Base-by-base conservation (phyloP, 768 basidiomycete genomes). In the Termitomyces sp. region DNA sequence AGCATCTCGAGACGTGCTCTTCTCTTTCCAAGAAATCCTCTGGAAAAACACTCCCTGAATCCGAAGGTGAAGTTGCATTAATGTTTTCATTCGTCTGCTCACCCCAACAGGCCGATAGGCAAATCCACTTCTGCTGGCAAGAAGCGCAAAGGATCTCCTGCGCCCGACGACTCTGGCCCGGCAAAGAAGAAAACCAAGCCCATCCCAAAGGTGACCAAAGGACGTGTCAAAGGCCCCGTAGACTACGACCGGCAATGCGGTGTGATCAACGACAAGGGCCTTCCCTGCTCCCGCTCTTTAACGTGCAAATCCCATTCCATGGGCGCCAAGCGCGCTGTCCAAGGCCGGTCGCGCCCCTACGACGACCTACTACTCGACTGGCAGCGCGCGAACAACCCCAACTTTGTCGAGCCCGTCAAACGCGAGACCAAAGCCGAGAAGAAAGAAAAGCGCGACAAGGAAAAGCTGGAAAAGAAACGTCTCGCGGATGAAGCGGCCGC, bases 251-350 rank as follows among this genome's bases (percentile, higher is more conserved):
- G 84, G 59, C 95, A 97, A 65, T 98, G 96, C 68, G 95, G 96
- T 55, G 96, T 98, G 40, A 96, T 97, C 72, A 98, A 96, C 76
- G 95, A 96, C 76, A 97, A 97, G 74, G 84, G 84, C 48, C 77
- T 94, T 7, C 94, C 93, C 0, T 99, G 96, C 71, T 94, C 94
- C 13, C 91, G 96, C 32, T 94, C 94, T 7, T 83, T 99, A 40
- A 98, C 96, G 0, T 99, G 96, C 79, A 99, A 99, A 75, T 94
- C 96, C 6, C 96, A 99, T 71, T 90, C 93, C 2, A 96, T 99
- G 89, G 94, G 94, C 15, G 91, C 94, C 12, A 99, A 99, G 74
- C 90, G 96, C 18, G 86, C 91, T 9, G 96, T 99, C 1, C 83
- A 84, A 63, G 93, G 93, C 38, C 92, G 96, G 4, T 91, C 92